Percentiles rank a stretch among this genome's conserved stretches.
Evolutionary conservation across 495 filamentous ascomycete genomes (phyloP).

Genomic region (Penicillium antarcticum): DNA sequence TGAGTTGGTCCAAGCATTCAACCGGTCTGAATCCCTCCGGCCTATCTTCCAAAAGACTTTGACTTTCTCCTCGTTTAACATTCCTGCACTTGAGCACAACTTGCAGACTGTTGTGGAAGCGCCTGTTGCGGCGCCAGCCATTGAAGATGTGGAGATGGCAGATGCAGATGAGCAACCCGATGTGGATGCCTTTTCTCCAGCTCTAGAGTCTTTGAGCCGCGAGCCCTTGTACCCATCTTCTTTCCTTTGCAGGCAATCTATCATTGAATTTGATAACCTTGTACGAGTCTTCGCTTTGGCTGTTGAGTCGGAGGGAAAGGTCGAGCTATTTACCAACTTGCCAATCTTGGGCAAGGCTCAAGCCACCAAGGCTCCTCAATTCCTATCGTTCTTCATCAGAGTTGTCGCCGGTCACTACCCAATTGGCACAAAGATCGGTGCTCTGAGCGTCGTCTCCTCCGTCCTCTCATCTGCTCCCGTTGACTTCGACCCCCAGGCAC

Average conservation of each 20-base stretch:
- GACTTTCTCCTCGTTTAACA: slow-evolving; percentile 58
- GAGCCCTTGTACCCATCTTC: slow-evolving; percentile 28
- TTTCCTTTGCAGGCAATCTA: slow-evolving; percentile 33
- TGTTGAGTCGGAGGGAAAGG: slow-evolving; percentile 42
- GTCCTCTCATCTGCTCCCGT: slow-evolving; percentile 48
- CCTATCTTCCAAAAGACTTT: slow-evolving; percentile 58
- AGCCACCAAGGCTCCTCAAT: slow-evolving; percentile 59
- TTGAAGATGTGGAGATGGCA: slow-evolving; percentile 54
- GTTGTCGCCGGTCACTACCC: slow-evolving; percentile 72
- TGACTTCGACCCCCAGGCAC: slow-evolving; percentile 66
- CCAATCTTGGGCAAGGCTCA: slow-evolving; percentile 54
- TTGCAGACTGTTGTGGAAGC: slow-evolving; percentile 63
- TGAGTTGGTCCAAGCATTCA: slow-evolving; percentile 59
- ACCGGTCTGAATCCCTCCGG: slow-evolving; percentile 49
- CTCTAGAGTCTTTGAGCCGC: slow-evolving; percentile 31
- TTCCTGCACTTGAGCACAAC: slow-evolving; percentile 66
- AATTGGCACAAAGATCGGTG: slow-evolving; percentile 60
- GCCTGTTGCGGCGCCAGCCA: slow-evolving; percentile 27
- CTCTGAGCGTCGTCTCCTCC: slow-evolving; percentile 57
- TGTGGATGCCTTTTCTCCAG: slow-evolving; percentile 37
- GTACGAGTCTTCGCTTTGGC: slow-evolving; percentile 61
- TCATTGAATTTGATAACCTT: slow-evolving; percentile 51
- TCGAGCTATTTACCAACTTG: slow-evolving; percentile 56
- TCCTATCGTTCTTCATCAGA: slow-evolving; percentile 71
- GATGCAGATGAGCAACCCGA: slow-evolving; percentile 33